These are phyloP conservation scores for Morella rubra DNA, from an alignment of 306 rosid species.

Conservation along the genomic window DNA sequence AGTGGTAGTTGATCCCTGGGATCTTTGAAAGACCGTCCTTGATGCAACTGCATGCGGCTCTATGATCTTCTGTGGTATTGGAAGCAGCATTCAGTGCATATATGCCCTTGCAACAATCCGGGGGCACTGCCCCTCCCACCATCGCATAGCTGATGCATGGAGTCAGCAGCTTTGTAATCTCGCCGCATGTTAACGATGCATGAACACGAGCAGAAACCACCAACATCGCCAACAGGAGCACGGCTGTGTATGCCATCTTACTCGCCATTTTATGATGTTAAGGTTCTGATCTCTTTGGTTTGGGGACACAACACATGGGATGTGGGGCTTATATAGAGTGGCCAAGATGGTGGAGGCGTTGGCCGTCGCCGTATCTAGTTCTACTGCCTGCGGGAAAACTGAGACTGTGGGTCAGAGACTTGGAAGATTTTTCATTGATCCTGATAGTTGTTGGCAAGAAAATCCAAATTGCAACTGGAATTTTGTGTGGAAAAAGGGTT, in stretches of 20 bases:
- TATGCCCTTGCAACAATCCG: slow-evolving; percentile 58
- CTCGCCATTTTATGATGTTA: neutral
- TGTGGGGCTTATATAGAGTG: slow-evolving; percentile 30
- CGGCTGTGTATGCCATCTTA: slow-evolving; percentile 20
- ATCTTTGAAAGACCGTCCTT: slow-evolving; percentile 41
- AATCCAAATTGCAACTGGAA: slow-evolving; percentile 1
- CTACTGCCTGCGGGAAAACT: slow-evolving; percentile 12
- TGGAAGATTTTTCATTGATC: neutral
- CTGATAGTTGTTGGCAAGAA: neutral
- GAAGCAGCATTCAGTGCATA: slow-evolving; percentile 43
- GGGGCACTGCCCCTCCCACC: slow-evolving; percentile 51
- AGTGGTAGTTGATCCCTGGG: slow-evolving; percentile 46
- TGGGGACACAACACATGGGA: neutral
- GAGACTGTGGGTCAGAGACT: neutral
- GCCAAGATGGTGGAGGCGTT: neutral
- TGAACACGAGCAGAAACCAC: slow-evolving; percentile 12
- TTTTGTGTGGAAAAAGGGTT: neutral
- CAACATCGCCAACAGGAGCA: slow-evolving; percentile 32
- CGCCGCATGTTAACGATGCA: slow-evolving; percentile 43
- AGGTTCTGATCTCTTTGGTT: neutral
- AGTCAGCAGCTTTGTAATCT: slow-evolving; percentile 40
- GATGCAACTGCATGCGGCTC: slow-evolving; percentile 54
- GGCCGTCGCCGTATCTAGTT: neutral
- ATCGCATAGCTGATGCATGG: slow-evolving; percentile 65
- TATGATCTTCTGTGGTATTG: slow-evolving; percentile 35